A percentile compares a stretch with the other conserved stretches of the same genome.
phyloP scores from a whole-genome alignment of 106 monocot species.

The Allium fistulosum region DNA sequence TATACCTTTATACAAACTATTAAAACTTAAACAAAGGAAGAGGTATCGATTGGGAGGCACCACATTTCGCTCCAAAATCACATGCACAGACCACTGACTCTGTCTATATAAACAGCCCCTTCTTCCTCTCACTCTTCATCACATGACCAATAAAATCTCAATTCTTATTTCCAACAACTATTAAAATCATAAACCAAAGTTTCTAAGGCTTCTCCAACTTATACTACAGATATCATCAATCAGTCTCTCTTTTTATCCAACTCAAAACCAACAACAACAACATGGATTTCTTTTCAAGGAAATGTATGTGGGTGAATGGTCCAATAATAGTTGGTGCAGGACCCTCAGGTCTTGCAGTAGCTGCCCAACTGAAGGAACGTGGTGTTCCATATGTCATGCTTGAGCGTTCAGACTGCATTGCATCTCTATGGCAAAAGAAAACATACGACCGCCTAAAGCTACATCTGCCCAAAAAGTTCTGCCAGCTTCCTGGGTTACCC shows the following conservation, averaged over 20 bases:
- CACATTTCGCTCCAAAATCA: constrained; percentile 6
- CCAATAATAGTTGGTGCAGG: constrained; percentile 43
- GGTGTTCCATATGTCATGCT: constrained; percentile 37
- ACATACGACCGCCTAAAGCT: constrained; percentile 42
- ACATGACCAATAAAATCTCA: neutral
- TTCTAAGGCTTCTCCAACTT: neutral
- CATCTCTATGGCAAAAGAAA: constrained; percentile 41
- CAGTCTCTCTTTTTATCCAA: neutral
- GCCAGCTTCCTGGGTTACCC: constrained; percentile 37
- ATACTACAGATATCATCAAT: neutral
- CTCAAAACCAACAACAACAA: neutral
- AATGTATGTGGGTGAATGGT: constrained; percentile 40
- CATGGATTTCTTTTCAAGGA: constrained; percentile 10
- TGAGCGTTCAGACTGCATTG: constrained; percentile 38
- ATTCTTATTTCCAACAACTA: neutral
- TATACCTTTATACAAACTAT: neutral
- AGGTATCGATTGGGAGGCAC: constrained; percentile 4
- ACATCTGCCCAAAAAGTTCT: constrained; percentile 47
- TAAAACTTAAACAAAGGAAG: constrained; percentile 5
- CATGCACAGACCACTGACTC: constrained; percentile 4
- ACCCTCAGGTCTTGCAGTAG: constrained; percentile 37
- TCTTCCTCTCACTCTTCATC: constrained; percentile 7
- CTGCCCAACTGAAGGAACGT: constrained; percentile 19
- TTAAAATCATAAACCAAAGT: constrained; percentile 1
- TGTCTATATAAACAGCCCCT: constrained; percentile 5